Evolutionary conservation across 345 rosid genomes (phyloP).

Genomic region (Citrus glauca): DNA sequence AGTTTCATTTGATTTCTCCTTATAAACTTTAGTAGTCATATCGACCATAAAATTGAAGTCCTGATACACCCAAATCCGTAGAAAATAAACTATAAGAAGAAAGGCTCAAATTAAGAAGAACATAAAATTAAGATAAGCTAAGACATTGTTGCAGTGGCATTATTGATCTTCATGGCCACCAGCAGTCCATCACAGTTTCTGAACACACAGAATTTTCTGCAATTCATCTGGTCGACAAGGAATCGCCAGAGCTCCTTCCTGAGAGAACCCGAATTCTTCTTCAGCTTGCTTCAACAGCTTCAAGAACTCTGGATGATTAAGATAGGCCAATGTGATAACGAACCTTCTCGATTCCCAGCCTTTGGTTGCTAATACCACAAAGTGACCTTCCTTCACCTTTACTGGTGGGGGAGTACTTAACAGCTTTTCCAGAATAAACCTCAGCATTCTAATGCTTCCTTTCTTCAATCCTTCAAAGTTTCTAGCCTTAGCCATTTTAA

Average conservation of each 20-base stretch:
- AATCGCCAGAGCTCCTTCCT: conserved; percentile 27
- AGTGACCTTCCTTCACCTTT: conserved; percentile 38
- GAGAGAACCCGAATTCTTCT: conserved; percentile 34
- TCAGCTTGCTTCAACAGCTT: conserved; percentile 28
- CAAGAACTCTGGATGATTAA: conserved; percentile 25
- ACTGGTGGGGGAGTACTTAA: conserved; percentile 7
- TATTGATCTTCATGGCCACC: background rate
- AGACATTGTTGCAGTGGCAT: background rate
- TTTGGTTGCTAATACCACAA: conserved; percentile 39
- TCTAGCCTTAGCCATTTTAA: conserved; percentile 12
- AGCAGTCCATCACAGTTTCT: background rate
- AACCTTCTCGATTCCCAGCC: conserved; percentile 32
- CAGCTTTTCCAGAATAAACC: conserved; percentile 22
- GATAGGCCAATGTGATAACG: conserved; percentile 19
- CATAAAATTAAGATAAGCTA: background rate
- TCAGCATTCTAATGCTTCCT: conserved; percentile 16
- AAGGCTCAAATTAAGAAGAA: background rate
- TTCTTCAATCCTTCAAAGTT: conserved; percentile 6
- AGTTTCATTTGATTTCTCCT: no score
- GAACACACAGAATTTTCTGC: conserved; percentile 16
- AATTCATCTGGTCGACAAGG: conserved; percentile 33
- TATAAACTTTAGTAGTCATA: no score
- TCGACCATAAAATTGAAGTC: background rate
- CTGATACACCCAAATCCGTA: background rate
- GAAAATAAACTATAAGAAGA: background rate